A percentile compares a stretch with the other conserved stretches of the same genome.
Conservation (phyloP, 441 rosid genomes). For the Gossypium davidsonii region DNA sequence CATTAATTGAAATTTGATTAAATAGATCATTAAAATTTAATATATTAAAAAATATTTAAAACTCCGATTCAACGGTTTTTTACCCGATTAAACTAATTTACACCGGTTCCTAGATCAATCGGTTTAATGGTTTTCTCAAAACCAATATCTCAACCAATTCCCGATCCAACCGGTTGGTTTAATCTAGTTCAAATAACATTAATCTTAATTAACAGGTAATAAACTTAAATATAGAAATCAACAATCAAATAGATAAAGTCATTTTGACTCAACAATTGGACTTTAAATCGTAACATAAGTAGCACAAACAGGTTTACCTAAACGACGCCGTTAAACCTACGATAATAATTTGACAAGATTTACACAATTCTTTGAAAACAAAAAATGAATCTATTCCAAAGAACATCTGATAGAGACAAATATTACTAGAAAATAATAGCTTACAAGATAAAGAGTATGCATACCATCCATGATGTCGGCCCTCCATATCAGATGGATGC, state of each 20-base stretch:
- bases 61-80: too few relatives aligned
- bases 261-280: background rate
- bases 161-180: too few relatives aligned
- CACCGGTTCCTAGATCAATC: too few relatives aligned
- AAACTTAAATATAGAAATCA: background rate
- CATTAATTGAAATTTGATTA: too few relatives aligned
- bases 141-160: too few relatives aligned
- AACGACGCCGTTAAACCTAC: background rate
- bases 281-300: background rate
- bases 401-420: conserved; percentile 21
- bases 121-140: too few relatives aligned
- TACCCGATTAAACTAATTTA: too few relatives aligned
- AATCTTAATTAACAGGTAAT: background rate
- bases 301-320: background rate
- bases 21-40: too few relatives aligned
- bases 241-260: conserved; percentile 3
- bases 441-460: conserved; percentile 12
- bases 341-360: conserved; percentile 10
- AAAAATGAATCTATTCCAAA: background rate
- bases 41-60: too few relatives aligned
- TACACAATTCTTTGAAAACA: conserved; percentile 11
- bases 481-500: background rate
- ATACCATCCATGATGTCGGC: conserved; percentile 14
- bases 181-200: too few relatives aligned
- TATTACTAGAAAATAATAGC: conserved; percentile 9